Evolutionary conservation across 1,139 yeast species (phyloP), one percentile per base, ranked within the genome.

Genomic region (Suhomyces yuchorum): DNA sequence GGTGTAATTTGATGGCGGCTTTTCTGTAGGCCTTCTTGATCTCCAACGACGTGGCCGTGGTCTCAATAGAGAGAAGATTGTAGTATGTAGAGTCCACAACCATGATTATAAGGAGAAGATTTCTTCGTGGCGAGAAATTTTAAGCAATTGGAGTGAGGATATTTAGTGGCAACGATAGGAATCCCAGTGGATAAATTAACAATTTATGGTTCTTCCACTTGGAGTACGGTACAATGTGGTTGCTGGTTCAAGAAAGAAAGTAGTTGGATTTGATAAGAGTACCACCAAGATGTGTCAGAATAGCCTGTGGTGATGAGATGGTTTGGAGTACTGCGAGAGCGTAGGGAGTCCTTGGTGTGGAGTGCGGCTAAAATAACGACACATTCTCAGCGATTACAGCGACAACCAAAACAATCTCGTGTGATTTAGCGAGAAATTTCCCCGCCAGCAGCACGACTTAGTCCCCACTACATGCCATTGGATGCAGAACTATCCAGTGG

Each of bases 41-140:
- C 49, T 90, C 96, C 24, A 83, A 74, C 6, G 87, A 81, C 1
- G 92, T 81, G 35, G 99, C 98, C 23, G 80, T 81, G 4, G 86
- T 77, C 37, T 70, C 56, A 32, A 95, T 77, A 18, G 81, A 89
- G 52, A 93, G 75, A 33, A 84, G 65, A 57, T 93, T 98, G 64
- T 93, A 93, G 70, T 92, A 93, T 14, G 84, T 78, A 0, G 97
- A 88, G 61, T 93, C 99, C 43, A 87, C 96, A n/a, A 89, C 98
- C 96, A 90, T 91, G 44, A 23, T 33, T 17, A 33, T 20, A 24
- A 24, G 33, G 33, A 22, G 43, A 28, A 19, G 26, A 6, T 26
- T 19, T 18, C 22, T 30, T 19, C 5, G 19, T 30, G 22, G 28
- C 28, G 40, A 42, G 44, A 42, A 42, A 35, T 35, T 23, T 42